These are phyloP conservation scores for Punctularia strigosozonata DNA, from an alignment of 768 basidiomycete genomes.

Conservation along the genomic window DNA sequence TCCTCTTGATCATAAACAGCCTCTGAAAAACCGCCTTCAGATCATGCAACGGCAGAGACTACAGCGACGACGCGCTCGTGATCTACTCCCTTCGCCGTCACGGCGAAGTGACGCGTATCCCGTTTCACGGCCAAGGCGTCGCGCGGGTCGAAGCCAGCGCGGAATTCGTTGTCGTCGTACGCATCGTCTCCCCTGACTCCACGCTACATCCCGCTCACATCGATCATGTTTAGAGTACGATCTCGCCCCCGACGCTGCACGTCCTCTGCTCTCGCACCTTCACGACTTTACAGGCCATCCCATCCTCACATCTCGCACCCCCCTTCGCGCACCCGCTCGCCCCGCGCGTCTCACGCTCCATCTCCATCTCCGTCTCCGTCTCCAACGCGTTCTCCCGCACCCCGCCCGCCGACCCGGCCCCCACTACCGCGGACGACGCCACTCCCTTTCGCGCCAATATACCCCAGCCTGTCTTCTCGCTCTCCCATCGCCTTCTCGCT, in stretches of 20 bases:
- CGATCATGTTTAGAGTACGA: constrained; percentile 39
- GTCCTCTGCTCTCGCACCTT: constrained; percentile 46
- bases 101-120: constrained; percentile 34
- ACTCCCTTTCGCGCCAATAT: constrained; percentile 3
- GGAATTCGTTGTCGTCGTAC: constrained; percentile 45
- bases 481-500: constrained; percentile 53
- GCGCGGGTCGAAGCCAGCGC: constrained; percentile 34
- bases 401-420: constrained; percentile 5
- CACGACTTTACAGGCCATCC: constrained; percentile 36
- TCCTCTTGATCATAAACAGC: too few species aligned
- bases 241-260: constrained; percentile 39
- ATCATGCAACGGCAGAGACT: background rate
- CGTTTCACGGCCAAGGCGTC: too few species aligned
- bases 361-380: too few species aligned
- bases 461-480: constrained; percentile 43
- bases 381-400: background rate
- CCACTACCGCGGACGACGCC: constrained; percentile 27
- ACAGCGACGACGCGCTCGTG: constrained; percentile 15
- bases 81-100: constrained; percentile 39
- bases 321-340: constrained; percentile 27
- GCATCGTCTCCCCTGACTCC: constrained; percentile 13
- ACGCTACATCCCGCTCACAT: constrained; percentile 1
- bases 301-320: constrained; percentile 31
- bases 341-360: too few species aligned
- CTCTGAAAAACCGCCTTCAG: too few species aligned